Conservation (phyloP, 768 basidiomycete genomes). For the Amanita fuliginea region DNA sequence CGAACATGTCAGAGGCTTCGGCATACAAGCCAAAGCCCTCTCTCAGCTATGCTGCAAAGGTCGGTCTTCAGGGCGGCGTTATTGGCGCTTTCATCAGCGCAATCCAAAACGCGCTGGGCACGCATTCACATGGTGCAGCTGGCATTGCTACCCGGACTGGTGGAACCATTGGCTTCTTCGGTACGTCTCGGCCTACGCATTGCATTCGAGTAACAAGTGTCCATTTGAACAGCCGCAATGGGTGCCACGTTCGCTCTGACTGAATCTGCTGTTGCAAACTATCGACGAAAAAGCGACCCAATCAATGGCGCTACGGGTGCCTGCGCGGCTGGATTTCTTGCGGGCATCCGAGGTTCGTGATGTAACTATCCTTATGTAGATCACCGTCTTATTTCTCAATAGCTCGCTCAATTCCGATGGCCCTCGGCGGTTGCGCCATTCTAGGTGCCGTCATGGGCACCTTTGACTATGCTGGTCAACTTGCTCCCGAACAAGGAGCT, state of each 20-base stretch:
- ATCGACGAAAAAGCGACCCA: conserved; percentile 67
- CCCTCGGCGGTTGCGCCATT: conserved; percentile 66
- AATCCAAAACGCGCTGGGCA: conserved; percentile 69
- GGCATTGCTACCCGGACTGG: conserved; percentile 85
- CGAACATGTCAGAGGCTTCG: conserved; percentile 19
- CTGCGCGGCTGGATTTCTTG: conserved; percentile 89
- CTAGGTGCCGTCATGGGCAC: conserved; percentile 74
- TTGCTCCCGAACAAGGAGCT: conserved; percentile 32
- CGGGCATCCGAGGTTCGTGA: conserved; percentile 63
- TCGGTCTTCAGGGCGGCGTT: conserved; percentile 53
- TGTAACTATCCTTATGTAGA: background rate
- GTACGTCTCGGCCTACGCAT: conserved; percentile 32
- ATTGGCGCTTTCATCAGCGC: conserved; percentile 61
- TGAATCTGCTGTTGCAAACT: conserved; percentile 73
- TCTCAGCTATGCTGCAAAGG: conserved; percentile 41
- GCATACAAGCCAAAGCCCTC: conserved; percentile 40
- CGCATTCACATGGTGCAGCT: conserved; percentile 68
- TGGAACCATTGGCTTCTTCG: conserved; percentile 85
- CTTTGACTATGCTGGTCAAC: conserved; percentile 68
- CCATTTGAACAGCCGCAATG: conserved; percentile 58
- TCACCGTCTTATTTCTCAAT: conserved; percentile 4
- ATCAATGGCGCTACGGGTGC: conserved; percentile 79
- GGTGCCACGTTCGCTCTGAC: conserved; percentile 79
- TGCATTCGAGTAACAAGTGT: background rate
- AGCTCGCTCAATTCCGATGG: conserved; percentile 82